Evolutionary conservation across 2,329 filamentous ascomycete species (phyloP).

Genomic region (Clarireedia hainanense): DNA sequence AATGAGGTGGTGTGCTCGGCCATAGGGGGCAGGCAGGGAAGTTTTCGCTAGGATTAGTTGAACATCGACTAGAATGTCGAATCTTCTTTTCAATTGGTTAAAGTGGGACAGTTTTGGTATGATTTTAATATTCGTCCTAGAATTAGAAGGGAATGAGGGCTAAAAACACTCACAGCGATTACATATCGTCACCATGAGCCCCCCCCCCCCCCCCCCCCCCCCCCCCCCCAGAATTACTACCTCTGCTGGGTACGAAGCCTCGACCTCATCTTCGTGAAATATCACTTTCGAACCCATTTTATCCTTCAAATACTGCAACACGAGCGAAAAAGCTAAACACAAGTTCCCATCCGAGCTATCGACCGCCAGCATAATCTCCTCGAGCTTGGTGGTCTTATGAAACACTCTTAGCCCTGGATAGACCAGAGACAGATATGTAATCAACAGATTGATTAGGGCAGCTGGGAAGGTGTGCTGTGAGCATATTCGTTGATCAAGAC

Average conservation of each 20-base stretch:
- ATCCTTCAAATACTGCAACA: background rate
- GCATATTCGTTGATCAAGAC: background rate
- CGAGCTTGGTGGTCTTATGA: background rate
- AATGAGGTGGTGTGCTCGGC: background rate
- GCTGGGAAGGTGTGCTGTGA: background rate
- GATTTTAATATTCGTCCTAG: no score
- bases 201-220: no score
- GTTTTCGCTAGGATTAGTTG: background rate
- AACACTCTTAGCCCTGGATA: background rate
- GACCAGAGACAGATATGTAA: background rate
- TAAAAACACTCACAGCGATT: background rate
- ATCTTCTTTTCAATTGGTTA: background rate
- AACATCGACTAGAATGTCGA: background rate
- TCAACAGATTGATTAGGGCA: background rate
- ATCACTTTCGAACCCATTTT: background rate
- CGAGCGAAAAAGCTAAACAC: background rate
- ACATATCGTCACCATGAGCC: background rate
- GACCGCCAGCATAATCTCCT: background rate
- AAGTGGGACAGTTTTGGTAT: background rate
- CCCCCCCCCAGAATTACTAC: background rate
- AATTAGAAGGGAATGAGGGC: background rate
- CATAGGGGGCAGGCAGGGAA: background rate
- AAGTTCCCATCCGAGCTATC: background rate
- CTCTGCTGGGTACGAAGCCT: background rate
- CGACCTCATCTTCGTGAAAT: background rate